Evolutionary conservation across 2,329 filamentous ascomycete genomes (phyloP), one percentile per base, ranked within the genome.

Genomic region (Seiridium cupressi): DNA sequence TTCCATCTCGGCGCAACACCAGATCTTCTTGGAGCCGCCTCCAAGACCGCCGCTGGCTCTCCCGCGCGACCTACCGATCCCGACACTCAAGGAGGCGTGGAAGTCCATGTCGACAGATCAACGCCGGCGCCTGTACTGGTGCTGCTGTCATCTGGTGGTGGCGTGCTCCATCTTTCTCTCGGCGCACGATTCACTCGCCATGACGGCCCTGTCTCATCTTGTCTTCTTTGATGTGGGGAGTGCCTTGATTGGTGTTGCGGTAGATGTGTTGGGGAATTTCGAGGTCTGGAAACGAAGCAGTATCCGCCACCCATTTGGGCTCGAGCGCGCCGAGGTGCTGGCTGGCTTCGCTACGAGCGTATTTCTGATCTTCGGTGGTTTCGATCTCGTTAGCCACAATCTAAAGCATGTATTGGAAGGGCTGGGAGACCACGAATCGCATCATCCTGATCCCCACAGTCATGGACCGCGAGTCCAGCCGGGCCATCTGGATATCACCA

Each of bases 321-420:
- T 99, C 32, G 92, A 97, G 77, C 87, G 95, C 58, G 91, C 91
- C 61, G 95, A 99, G 75, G 94, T 99, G 4, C 85, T 99, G 13
- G 93, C 93, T 42, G 95, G 95, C 18, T 97, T 99, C 65, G 95
- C 93, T 62, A 92, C 98, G 87, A 96, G 93, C 56, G 90, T 99
- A 44, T 92, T 97, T 63, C 85, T 99, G 10, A 85, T 97, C n/a
- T 99, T 99, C 76, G 97, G 97, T 81, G 94, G 94, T 26, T 89
- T 98, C 69, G 95, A 99, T 69, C 86, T 99, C 54, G 89, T 99
- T 62, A 96, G 92, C 46, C 95, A 99, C 73, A 94, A 92, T 62
- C 81, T 97, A 13, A 95, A 97, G 72, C 94, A 99, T 74, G 85
- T 93, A n/a, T 85, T 99, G 9, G 94, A 97, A 75, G 74, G 75